Evolutionary conservation across 2,329 filamentous ascomycete species (phyloP).

Genomic region (Fusarium cyanostomum): DNA sequence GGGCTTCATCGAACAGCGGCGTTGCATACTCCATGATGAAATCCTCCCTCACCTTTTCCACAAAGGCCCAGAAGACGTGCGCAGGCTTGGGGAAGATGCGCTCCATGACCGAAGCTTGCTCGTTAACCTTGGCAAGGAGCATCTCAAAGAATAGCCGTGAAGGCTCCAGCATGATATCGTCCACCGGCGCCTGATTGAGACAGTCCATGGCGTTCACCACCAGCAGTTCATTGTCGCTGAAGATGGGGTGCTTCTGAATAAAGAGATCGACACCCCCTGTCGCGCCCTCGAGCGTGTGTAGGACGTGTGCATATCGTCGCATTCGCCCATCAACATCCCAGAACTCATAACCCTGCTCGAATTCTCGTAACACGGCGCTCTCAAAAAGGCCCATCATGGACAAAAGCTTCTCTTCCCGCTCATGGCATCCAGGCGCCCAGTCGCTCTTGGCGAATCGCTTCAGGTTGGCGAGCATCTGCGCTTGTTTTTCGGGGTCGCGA

Average conservation of each 20-base stretch:
- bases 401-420: slow-evolving; percentile 76
- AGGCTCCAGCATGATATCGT: slow-evolving; percentile 79
- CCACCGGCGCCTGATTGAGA: slow-evolving; percentile 71
- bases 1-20: slow-evolving; percentile 85
- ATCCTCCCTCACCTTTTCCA: slow-evolving; percentile 85
- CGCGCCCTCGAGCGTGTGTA: slow-evolving; percentile 84
- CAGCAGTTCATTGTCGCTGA: slow-evolving; percentile 75
- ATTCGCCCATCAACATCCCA: slow-evolving; percentile 90
- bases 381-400: slow-evolving; percentile 86
- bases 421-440: slow-evolving; percentile 76
- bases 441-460: slow-evolving; percentile 83
- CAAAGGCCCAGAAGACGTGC: slow-evolving; percentile 78
- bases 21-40: slow-evolving; percentile 88
- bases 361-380: slow-evolving; percentile 88
- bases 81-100: slow-evolving; percentile 80
- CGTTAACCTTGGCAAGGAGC: slow-evolving; percentile 79
- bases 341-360: slow-evolving; percentile 89
- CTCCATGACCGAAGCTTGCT: slow-evolving; percentile 82
- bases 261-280: slow-evolving; percentile 83
- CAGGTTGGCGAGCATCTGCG: slow-evolving; percentile 86
- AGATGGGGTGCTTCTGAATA: slow-evolving; percentile 86
- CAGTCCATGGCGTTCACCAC: slow-evolving; percentile 80
- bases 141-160: slow-evolving; percentile 83
- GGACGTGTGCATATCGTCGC: slow-evolving; percentile 87
- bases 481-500: slow-evolving; percentile 87